These are phyloP conservation scores for Penicillium dipodomyicola DNA, from an alignment of 495 filamentous ascomycete genomes.

Conservation along the genomic window DNA sequence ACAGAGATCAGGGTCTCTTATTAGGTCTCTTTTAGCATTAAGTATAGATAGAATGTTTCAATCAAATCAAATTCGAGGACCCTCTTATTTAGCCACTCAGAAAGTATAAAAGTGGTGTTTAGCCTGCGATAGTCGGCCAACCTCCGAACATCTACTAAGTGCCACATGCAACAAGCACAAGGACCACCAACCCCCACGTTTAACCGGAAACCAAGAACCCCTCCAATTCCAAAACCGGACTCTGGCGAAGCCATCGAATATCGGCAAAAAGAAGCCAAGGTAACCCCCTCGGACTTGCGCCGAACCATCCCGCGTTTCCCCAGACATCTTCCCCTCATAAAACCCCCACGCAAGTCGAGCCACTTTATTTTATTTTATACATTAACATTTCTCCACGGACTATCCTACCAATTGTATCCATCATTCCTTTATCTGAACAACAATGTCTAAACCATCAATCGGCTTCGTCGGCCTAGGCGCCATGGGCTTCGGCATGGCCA, in stretches of 20 bases:
- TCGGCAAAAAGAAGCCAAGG: slow-evolving; percentile 4
- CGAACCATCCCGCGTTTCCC: slow-evolving; percentile 8
- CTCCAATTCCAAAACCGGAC: background rate
- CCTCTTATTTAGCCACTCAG: background rate
- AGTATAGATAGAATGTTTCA: background rate
- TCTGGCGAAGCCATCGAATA: background rate
- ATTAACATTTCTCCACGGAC: background rate
- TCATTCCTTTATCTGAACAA: background rate
- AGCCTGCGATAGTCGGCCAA: background rate
- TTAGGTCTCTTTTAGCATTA: background rate
- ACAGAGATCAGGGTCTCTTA: background rate
- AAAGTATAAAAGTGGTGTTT: background rate
- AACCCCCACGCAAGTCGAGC: slow-evolving; percentile 5
- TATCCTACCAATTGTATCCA: background rate
- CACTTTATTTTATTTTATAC: background rate
- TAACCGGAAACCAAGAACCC: background rate
- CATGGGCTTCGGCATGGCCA: slow-evolving; percentile 89
- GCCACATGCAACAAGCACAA: background rate
- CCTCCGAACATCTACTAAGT: background rate
- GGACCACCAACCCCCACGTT: background rate
- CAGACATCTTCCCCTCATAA: slow-evolving; percentile 7
- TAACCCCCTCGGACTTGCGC: background rate
- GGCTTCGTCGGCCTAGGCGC: slow-evolving; percentile 83
- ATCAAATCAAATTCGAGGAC: background rate
- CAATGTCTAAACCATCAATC: slow-evolving; percentile 49